Conservation (phyloP, 2,329 filamentous ascomycete species). For the Venturia carpophila region DNA sequence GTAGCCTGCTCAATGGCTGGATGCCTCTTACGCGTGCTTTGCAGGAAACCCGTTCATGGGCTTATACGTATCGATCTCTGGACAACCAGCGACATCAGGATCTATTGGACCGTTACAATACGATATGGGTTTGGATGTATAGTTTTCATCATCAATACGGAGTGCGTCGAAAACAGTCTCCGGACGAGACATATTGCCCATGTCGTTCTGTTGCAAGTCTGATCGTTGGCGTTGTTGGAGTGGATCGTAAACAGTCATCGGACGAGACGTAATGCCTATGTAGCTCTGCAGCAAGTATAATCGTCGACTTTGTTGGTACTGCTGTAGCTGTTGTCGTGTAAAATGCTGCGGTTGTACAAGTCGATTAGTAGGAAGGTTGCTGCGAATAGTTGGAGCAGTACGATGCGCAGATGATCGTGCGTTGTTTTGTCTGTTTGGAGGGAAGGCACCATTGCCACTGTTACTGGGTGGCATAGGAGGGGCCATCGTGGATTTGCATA, state of each 20-base stretch:
- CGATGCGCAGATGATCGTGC: not conserved
- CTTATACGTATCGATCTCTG: not conserved
- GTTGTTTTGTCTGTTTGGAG: not conserved
- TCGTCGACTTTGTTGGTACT: not conserved
- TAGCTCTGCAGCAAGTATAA: not conserved
- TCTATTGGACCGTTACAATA: not conserved
- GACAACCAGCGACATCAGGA: not conserved
- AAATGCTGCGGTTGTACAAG: not conserved
- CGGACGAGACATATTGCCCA: not conserved
- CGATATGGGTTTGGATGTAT: not conserved
- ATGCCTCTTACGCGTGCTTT: not conserved
- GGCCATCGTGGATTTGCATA: not conserved
- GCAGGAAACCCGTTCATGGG: not conserved
- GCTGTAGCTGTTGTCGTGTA: slow-evolving; percentile 1
- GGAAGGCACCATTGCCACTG: not conserved
- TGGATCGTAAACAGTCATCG: not conserved
- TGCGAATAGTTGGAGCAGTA: not conserved
- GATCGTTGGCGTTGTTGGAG: not conserved
- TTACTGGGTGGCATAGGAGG: not conserved
- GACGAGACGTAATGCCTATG: too few species aligned
- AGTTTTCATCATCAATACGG: not conserved
- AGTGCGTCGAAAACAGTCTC: not conserved
- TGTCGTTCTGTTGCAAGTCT: not conserved
- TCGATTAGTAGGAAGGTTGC: not conserved
- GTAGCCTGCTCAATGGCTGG: not conserved